A percentile compares a stretch with the other conserved stretches of the same genome.
Evolutionary conservation across 495 filamentous ascomycete species (phyloP).

Genomic region (Pyrenopolyporus hunteri): DNA sequence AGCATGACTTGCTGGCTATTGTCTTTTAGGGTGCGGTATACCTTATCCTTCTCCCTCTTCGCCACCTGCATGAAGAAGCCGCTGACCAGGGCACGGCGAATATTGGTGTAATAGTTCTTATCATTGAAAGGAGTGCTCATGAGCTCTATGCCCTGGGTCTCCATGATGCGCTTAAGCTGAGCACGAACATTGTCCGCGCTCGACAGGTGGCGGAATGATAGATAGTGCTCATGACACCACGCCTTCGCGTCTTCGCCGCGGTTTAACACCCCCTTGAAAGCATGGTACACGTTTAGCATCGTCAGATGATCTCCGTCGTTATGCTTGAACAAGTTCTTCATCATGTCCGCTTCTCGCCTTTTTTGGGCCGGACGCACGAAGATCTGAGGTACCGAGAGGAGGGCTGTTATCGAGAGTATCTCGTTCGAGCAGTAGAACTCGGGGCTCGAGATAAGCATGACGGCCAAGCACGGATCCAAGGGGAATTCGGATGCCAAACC

Average conservation of each 20-base stretch:
- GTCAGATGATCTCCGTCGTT: slow-evolving; percentile 93
- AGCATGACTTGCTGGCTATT: slow-evolving; percentile 81
- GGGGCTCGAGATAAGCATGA: slow-evolving; percentile 96
- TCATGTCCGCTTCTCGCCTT: slow-evolving; percentile 93
- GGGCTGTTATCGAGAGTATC: slow-evolving; percentile 90
- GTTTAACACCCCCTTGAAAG: slow-evolving; percentile 76
- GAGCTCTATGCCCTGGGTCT: slow-evolving; percentile 82
- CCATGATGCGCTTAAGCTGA: slow-evolving; percentile 96
- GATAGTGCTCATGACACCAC: slow-evolving; percentile 98
- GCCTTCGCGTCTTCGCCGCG: slow-evolving; percentile 76
- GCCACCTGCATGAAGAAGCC: slow-evolving; percentile 99
- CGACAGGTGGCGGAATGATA: slow-evolving; percentile 85
- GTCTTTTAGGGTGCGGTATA: slow-evolving; percentile 94
- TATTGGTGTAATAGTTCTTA: slow-evolving; percentile 98
- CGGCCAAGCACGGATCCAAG: slow-evolving; percentile 90
- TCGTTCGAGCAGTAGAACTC: slow-evolving; percentile 99
- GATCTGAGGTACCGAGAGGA: slow-evolving; percentile 93
- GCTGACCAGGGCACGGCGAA: slow-evolving; percentile 87
- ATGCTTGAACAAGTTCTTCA: slow-evolving; percentile 94
- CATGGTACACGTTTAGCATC: slow-evolving; percentile 97
- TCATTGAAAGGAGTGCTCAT: slow-evolving; percentile 88
- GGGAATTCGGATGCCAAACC: slow-evolving; percentile 93
- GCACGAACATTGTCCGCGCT: slow-evolving; percentile 91
- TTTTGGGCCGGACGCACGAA: slow-evolving; percentile 86
- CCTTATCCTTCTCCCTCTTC: slow-evolving; percentile 83